These are phyloP conservation scores for Iris macrosiphon DNA, from an alignment of 106 monocot species.

Conservation along the genomic window DNA sequence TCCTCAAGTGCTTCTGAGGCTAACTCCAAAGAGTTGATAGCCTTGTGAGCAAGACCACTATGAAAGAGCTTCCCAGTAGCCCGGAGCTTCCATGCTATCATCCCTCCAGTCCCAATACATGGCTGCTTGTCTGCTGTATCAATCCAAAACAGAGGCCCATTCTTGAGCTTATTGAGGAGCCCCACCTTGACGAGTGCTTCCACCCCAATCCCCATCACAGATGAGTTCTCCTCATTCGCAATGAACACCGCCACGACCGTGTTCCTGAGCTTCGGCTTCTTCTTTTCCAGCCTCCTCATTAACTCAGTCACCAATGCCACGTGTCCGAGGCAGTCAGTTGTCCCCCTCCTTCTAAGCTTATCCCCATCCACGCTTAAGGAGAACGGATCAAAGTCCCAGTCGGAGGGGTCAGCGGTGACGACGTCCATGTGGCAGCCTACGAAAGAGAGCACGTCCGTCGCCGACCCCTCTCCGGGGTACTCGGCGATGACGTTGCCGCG, in stretches of 20 bases:
- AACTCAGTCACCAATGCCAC: conserved; percentile 91
- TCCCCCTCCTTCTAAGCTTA: conserved; percentile 75
- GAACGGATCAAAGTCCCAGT: conserved; percentile 91
- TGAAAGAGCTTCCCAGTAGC: conserved; percentile 95
- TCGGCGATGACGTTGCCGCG: conserved; percentile 83
- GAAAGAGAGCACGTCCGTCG: conserved; percentile 38
- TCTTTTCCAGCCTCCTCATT: conserved; percentile 69
- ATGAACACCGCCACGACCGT: conserved; percentile 91
- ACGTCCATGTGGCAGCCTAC: conserved; percentile 99
- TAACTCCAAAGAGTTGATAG: too few relatives aligned
- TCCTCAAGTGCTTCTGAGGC: conserved; percentile 85
- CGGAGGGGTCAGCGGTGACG: conserved; percentile 70
- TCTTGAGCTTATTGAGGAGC: conserved; percentile 72
- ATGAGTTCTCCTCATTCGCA: conserved; percentile 94
- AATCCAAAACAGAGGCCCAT: conserved; percentile 95
- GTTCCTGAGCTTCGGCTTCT: conserved; percentile 51
- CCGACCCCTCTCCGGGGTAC: conserved; percentile 73
- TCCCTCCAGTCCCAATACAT: conserved; percentile 94
- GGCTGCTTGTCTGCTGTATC: conserved; percentile 99
- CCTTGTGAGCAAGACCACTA: conserved; percentile 92
- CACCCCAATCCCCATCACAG: conserved; percentile 61
- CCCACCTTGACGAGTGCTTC: conserved; percentile 73
- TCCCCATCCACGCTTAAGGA: conserved; percentile 87
- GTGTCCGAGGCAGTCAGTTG: conserved; percentile 93
- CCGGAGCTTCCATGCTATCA: conserved; percentile 81